Evolutionary conservation across 2,329 filamentous ascomycete genomes (phyloP).

Genomic region (Tolypocladium capitatum): DNA sequence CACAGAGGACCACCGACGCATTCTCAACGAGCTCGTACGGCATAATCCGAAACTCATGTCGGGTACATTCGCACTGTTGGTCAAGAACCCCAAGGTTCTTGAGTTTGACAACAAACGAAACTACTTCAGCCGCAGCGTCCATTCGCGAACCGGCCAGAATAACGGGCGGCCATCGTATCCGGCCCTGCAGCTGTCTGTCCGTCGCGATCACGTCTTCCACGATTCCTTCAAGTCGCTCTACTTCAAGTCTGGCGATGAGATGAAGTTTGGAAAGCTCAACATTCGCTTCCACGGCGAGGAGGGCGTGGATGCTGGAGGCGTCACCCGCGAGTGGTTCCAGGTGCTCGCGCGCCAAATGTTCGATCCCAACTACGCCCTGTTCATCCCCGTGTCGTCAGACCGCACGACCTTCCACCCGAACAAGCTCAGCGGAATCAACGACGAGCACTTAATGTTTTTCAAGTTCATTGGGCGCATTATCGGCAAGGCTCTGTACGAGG

Average conservation of each 20-base stretch:
- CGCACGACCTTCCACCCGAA: conserved; percentile 98
- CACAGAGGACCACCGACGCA: conserved; percentile 93
- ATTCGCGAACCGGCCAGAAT: conserved; percentile 51
- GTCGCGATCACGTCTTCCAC: conserved; percentile 90
- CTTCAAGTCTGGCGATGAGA: conserved; percentile 91
- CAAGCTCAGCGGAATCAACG: conserved; percentile 83
- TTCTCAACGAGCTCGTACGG: conserved; percentile 92
- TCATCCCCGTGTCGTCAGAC: conserved; percentile 92
- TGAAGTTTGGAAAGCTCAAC: conserved; percentile 98
- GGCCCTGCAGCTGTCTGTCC: conserved; percentile 70
- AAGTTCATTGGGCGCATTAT: conserved; percentile 99
- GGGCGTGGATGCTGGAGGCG: conserved; percentile 92
- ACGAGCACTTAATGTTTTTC: conserved; percentile 95
- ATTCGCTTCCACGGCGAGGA: conserved; percentile 96
- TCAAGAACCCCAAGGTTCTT: conserved; percentile 96
- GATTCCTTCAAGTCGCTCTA: conserved; percentile 98
- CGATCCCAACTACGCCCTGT: conserved; percentile 92
- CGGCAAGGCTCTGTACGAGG: conserved; percentile 94
- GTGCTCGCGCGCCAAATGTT: conserved; percentile 97
- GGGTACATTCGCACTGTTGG: conserved; percentile 85
- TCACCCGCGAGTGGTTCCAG: conserved; percentile 98
- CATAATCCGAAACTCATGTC: conserved; percentile 98
- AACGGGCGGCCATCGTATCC: conserved; percentile 60
- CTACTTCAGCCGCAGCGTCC: conserved; percentile 91
- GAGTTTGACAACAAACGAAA: conserved; percentile 99